A percentile compares a stretch with the other conserved stretches of the same genome.
phyloP scores from a whole-genome alignment of 1,139 yeast genomes.

The Pichia sorboxylosa region DNA sequence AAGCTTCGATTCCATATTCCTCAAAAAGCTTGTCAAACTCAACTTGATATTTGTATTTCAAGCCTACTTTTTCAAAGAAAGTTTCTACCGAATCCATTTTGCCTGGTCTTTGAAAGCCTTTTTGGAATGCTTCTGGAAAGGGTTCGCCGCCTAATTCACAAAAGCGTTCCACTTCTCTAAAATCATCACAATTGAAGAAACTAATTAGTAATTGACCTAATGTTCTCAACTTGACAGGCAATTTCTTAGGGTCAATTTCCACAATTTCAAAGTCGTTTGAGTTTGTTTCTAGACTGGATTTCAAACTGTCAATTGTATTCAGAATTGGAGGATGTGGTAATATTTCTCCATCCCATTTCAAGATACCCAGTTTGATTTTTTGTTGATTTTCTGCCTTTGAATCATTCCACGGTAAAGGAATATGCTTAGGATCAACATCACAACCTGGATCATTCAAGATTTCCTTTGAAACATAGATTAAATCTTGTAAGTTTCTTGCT shows the following conservation, averaged over 20 bases:
- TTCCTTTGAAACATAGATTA: constrained; percentile 47
- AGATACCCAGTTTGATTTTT: constrained; percentile 23
- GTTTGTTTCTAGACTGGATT: constrained; percentile 16
- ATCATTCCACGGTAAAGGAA: constrained; percentile 33
- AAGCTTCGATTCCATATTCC: constrained; percentile 23
- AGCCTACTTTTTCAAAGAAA: constrained; percentile 18
- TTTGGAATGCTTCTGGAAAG: constrained; percentile 9
- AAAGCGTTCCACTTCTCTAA: constrained; percentile 26
- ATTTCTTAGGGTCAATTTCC: constrained; percentile 25
- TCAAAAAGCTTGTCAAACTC: constrained; percentile 26
- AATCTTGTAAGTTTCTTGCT: constrained; percentile 51
- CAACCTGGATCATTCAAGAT: constrained; percentile 47
- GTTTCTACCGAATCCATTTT: constrained; percentile 9
- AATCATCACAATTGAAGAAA: constrained; percentile 41
- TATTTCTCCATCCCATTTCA: constrained; percentile 26
- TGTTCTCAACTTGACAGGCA: constrained; percentile 20
- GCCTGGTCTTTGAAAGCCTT: constrained; percentile 10
- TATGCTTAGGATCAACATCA: constrained; percentile 36
- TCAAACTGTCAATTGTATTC: constrained; percentile 28
- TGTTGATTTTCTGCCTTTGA: constrained; percentile 6
- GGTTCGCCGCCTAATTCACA: constrained; percentile 39
- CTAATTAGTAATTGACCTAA: constrained; percentile 23
- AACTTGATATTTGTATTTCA: constrained; percentile 24
- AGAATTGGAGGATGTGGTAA: constrained; percentile 43
- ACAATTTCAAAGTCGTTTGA: constrained; percentile 24